Percentiles rank a stretch among this genome's conserved stretches.
These are phyloP conservation scores for Nannizziopsis barbatae DNA, from an alignment of 2,329 filamentous ascomycete genomes.

Conservation along the genomic window DNA sequence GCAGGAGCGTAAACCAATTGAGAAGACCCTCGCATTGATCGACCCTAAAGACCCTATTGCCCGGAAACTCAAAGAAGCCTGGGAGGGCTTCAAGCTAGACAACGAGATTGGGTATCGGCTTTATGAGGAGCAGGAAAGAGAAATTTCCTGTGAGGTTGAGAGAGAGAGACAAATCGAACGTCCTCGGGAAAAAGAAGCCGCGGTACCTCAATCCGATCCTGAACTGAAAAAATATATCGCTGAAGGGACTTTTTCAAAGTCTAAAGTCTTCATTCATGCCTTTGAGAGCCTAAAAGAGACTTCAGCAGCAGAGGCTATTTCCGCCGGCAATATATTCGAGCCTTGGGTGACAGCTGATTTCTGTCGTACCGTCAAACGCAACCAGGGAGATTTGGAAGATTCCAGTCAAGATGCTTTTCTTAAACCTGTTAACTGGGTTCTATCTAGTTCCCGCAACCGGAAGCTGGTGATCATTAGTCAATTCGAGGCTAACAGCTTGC, in stretches of 20 bases:
- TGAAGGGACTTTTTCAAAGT: background rate
- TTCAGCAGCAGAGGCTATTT: constrained; percentile 1
- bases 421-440: constrained; percentile 46
- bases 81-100: constrained; percentile 17
- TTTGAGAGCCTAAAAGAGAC: constrained; percentile 37
- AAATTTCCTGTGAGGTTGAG: constrained; percentile 51
- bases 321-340: constrained; percentile 23
- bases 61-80: background rate
- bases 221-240: constrained; percentile 26
- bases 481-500: constrained; percentile 46
- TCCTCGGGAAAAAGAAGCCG: constrained; percentile 33
- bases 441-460: constrained; percentile 25
- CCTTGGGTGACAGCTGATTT: constrained; percentile 45
- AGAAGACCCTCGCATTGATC: constrained; percentile 1
- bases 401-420: constrained; percentile 38
- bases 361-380: constrained; percentile 32
- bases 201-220: constrained; percentile 32
- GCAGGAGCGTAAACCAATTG: constrained; percentile 6
- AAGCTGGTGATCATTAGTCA: constrained; percentile 48
- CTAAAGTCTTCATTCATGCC: constrained; percentile 32
- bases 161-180: constrained; percentile 46
- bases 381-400: background rate
- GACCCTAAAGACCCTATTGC: constrained; percentile 18
- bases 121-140: constrained; percentile 57
- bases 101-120: constrained; percentile 32